phyloP scores from a whole-genome alignment of 768 basidiomycete genomes.

The Obba rivulosa region DNA sequence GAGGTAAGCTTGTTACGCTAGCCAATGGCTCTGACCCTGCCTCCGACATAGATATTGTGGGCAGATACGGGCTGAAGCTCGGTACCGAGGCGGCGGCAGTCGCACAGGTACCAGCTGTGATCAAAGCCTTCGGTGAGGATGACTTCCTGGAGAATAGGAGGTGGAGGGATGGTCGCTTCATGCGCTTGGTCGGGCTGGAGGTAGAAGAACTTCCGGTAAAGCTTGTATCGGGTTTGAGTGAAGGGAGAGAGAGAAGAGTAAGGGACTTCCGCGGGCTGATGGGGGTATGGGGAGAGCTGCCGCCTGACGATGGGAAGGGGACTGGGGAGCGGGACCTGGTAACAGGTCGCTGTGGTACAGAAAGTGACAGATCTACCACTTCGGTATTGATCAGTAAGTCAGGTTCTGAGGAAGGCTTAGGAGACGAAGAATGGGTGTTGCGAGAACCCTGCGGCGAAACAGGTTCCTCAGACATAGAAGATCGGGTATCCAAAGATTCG shows the following conservation, averaged over 20 bases:
- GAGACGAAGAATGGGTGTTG: slow-evolving; percentile 7
- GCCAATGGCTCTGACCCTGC: slow-evolving; percentile 1
- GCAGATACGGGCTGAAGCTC: no score
- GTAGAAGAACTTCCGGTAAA: not conserved
- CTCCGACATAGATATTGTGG: no score
- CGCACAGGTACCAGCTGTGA: not conserved
- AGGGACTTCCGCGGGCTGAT: slow-evolving; percentile 32
- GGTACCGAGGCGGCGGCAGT: not conserved
- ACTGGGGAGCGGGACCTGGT: slow-evolving; percentile 16
- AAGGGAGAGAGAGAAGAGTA: slow-evolving; percentile 25
- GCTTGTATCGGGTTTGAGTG: slow-evolving; percentile 23
- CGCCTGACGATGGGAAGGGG: slow-evolving; percentile 42
- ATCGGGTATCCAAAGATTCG: slow-evolving; percentile 55
- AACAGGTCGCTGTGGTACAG: slow-evolving; percentile 5
- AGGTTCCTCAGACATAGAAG: slow-evolving; percentile 42
- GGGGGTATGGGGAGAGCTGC: slow-evolving; percentile 25
- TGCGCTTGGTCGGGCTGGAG: slow-evolving; percentile 14
- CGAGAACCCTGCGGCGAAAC: slow-evolving; percentile 11
- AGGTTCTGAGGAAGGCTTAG: slow-evolving; percentile 6
- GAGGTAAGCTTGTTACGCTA: slow-evolving; percentile 13
- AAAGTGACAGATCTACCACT: slow-evolving; percentile 5
- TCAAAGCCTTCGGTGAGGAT: not conserved
- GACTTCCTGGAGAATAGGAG: slow-evolving; percentile 62
- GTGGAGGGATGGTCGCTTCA: slow-evolving; percentile 67
- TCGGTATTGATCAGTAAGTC: slow-evolving; percentile 8